Evolutionary conservation across 2,329 filamentous ascomycete genomes (phyloP).

Genomic region (Alternaria dauci): DNA sequence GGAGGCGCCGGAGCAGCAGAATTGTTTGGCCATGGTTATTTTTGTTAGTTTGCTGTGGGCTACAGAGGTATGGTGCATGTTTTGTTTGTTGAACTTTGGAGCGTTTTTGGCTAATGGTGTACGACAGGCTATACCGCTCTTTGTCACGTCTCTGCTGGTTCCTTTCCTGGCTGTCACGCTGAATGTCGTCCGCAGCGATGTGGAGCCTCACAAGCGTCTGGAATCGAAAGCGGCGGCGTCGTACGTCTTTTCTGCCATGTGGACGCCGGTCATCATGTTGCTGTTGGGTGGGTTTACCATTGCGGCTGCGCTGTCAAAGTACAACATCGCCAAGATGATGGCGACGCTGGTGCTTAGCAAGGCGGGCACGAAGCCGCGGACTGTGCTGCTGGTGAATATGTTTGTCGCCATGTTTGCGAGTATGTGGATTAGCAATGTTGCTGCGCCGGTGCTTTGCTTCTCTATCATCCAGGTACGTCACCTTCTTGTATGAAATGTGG

Average conservation of each 20-base stretch:
- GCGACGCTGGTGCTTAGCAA: constrained; percentile 96
- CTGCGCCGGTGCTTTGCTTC: constrained; percentile 94
- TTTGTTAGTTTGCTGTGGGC: constrained; percentile 97
- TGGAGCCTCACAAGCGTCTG: constrained; percentile 73
- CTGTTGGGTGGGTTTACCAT: constrained; percentile 95
- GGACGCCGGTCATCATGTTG: constrained; percentile 99
- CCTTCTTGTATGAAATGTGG: fast-evolving
- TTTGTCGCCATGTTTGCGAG: constrained; percentile 96
- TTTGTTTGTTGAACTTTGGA: too few relatives aligned
- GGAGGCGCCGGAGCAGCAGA: constrained; percentile 88
- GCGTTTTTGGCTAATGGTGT: constrained; percentile 24
- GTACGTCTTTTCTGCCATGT: constrained; percentile 94
- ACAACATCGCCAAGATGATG: constrained; percentile 96
- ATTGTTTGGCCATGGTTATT: constrained; percentile 90
- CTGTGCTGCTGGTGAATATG: constrained; percentile 96
- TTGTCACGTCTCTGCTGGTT: constrained; percentile 92
- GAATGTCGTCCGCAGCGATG: constrained; percentile 81
- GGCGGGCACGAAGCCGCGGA: constrained; percentile 87
- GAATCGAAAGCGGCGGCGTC: constrained; percentile 81
- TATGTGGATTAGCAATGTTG: constrained; percentile 99
- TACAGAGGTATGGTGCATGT: constrained; percentile 73
- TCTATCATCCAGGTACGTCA: constrained; percentile 86
- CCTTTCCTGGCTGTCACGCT: constrained; percentile 92
- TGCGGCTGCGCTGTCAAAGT: constrained; percentile 93
- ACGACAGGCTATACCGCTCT: constrained; percentile 86